These are phyloP conservation scores for Thymus mandschuricus DNA, from an alignment of 257 asterid species.

Conservation along the genomic window DNA sequence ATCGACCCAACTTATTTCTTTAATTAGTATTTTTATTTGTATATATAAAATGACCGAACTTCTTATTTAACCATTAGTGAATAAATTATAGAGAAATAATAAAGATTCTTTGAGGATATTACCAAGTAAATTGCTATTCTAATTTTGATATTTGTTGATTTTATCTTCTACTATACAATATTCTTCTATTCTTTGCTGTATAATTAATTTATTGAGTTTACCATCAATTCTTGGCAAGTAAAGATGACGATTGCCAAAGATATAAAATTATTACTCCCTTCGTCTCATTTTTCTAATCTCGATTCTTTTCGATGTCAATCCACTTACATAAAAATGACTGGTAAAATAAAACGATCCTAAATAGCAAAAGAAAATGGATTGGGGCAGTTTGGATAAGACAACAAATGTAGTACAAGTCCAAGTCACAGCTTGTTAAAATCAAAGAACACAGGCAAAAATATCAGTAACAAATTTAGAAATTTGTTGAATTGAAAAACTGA, in stretches of 20 bases:
- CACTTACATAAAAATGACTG: too few relatives aligned
- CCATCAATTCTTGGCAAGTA: neutral
- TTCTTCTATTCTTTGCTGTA: neutral
- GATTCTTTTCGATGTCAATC: too few relatives aligned
- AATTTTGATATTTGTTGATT: neutral
- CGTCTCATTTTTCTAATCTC: too few relatives aligned
- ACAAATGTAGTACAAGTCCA: neutral
- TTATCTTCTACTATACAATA: neutral
- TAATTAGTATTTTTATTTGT: neutral
- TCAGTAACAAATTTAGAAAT: neutral
- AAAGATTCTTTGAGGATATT: neutral
- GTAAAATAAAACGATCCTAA: too few relatives aligned
- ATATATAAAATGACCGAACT: neutral
- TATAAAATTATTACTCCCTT: neutral
- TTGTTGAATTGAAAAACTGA: constrained; percentile 1
- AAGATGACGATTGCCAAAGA: neutral
- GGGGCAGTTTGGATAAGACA: neutral
- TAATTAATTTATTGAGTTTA: neutral
- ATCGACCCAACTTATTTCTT: constrained; percentile 4
- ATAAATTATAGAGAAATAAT: neutral
- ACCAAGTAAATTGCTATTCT: neutral
- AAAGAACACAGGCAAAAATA: constrained; percentile 3
- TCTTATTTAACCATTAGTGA: neutral
- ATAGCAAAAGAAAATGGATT: neutral
- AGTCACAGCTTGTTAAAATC: constrained; percentile 11